Base-by-base conservation (phyloP, 768 basidiomycete species). In the Amanita subjunquillea region DNA sequence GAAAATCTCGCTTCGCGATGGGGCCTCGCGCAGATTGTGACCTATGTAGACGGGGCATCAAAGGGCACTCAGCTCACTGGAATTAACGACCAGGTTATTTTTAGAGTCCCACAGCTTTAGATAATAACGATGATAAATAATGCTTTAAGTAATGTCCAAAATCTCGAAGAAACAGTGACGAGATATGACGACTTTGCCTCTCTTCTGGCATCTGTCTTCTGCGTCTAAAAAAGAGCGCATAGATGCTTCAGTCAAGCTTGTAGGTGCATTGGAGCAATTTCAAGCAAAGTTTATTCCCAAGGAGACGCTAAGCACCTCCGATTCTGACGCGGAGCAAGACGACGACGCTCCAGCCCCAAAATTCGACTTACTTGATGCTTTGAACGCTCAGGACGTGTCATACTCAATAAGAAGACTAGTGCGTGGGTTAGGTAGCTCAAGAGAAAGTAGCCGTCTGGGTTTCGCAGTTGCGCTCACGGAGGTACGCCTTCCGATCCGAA, bases 401-500 rank as follows among this genome's bases (percentile, higher is more conserved):
- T 99, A 99, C 64, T 89, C 94, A 4, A 82, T 98, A 61, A 80
- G 89, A 48, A 67, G 95, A 13, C 77, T 99, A 34, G 71, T 95
- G 15, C 77, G 92, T 39, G 95, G 95, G 10, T 73, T 99, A 29
- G 91, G 88, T 0, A 94, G 91, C 65, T 87, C 92, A 1, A 75
- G 93, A 60, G 94, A 99, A 65, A 91, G 90, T 65, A 95, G 92
- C 66, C 71, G 95, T 58, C 71, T 97, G 36, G 95, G 95, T 15
- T 99, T 97, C 64, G 91, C 93, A 7, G 95, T 99, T 41, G 92
- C 93, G 30, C 72, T 99, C 58, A 92, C 95, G 0, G 94, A 96
- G 76, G 94, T 95, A 62, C 59, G 79, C 63, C 43, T 30, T 51
- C 22, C 23, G 32, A 23, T 40, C 15, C 10, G 39, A 48, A 51